phyloP scores from a whole-genome alignment of 2,329 filamentous ascomycete species.

The Colletotrichum spaethianum region DNA sequence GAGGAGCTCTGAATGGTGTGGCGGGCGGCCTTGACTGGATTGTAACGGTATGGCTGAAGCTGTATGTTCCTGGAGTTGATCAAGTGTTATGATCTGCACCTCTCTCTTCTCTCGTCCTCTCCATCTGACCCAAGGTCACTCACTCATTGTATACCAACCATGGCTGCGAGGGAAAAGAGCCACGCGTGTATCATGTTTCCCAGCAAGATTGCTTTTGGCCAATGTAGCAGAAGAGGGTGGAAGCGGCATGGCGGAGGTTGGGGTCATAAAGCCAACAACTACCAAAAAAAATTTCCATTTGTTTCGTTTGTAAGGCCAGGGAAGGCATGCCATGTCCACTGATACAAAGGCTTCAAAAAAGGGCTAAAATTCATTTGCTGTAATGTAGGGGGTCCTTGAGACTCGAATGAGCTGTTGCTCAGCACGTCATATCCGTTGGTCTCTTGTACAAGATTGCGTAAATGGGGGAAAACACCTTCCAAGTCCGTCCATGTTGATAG shows the following conservation, averaged over 20 bases:
- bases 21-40: not conserved
- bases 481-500: not conserved
- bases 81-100: conserved; percentile 3
- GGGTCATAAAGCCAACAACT: not conserved
- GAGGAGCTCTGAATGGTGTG: conserved; percentile 52
- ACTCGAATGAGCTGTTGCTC: not conserved
- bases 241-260: not conserved
- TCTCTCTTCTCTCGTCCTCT: not conserved
- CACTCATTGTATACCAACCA: conserved; percentile 15
- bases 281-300: not conserved
- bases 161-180: not conserved
- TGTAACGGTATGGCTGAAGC: not conserved
- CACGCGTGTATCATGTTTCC: not conserved
- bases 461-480: not conserved
- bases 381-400: not conserved
- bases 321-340: not conserved
- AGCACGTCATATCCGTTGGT: not conserved
- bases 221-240: not conserved
- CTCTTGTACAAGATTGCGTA: not conserved
- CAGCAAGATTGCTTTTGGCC: not conserved
- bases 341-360: not conserved
- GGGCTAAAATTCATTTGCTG: not conserved
- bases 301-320: conserved; percentile 5
- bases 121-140: not conserved
- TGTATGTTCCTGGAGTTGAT: not conserved